These are phyloP conservation scores for Cryptomeria japonica DNA, from an alignment of 75 land plant genomes.

Conservation along the genomic window DNA sequence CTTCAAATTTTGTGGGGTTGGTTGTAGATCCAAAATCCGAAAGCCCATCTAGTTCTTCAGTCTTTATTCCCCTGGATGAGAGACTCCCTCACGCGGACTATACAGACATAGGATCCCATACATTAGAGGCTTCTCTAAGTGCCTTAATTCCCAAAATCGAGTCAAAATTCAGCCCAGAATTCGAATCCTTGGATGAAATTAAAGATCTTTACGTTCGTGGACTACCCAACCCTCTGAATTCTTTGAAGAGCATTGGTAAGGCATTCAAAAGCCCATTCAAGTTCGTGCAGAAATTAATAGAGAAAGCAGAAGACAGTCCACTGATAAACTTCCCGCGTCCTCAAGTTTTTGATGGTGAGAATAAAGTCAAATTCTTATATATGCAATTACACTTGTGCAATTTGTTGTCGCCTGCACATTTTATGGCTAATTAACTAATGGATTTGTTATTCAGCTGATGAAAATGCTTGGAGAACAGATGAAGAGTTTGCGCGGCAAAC, in stretches of 20 bases:
- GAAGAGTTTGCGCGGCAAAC: constrained; percentile 51
- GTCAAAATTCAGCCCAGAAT: constrained; percentile 15
- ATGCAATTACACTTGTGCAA: neutral
- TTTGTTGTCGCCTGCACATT: neutral
- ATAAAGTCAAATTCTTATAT: neutral
- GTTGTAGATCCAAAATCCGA: constrained; percentile 33
- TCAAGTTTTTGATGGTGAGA: neutral
- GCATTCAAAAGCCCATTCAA: neutral
- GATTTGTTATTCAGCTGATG: constrained; percentile 16
- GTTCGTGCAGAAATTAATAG: neutral
- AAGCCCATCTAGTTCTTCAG: constrained; percentile 16
- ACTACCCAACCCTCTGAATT: neutral
- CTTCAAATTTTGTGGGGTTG: neutral
- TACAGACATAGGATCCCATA: constrained; percentile 24
- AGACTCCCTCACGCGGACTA: constrained; percentile 32
- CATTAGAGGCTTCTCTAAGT: constrained; percentile 18
- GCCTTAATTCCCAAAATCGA: constrained; percentile 21
- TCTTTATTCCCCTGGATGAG: constrained; percentile 45
- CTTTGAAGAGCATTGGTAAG: neutral
- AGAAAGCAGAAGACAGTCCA: neutral
- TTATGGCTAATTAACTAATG: neutral
- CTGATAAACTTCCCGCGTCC: neutral
- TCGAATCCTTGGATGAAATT: constrained; percentile 33
- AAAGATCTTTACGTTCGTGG: constrained; percentile 10
- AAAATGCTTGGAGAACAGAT: constrained; percentile 41